These are phyloP conservation scores for Limnanthes douglasii DNA, from an alignment of 345 rosid genomes.

Conservation along the genomic window DNA sequence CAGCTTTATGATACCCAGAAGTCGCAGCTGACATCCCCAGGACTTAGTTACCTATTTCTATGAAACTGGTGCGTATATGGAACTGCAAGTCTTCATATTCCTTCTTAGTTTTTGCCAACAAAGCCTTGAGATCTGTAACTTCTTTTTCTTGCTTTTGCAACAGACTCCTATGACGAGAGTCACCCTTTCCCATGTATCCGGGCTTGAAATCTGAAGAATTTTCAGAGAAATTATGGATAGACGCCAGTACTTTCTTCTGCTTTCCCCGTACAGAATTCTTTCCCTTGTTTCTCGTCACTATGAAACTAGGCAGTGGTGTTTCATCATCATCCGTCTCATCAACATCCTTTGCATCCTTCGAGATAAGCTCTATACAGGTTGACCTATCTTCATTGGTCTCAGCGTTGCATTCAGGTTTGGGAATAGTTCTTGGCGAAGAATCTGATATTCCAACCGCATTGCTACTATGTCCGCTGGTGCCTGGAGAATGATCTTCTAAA, in stretches of 20 bases:
- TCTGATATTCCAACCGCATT: slow-evolving; percentile 28
- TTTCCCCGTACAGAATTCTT: slow-evolving; percentile 16
- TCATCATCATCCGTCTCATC: slow-evolving; percentile 20
- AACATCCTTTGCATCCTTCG: slow-evolving; percentile 11
- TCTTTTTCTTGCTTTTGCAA: too few relatives aligned
- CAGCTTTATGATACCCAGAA: slow-evolving; percentile 65
- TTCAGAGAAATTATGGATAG: slow-evolving; percentile 37
- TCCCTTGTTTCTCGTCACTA: slow-evolving; percentile 17
- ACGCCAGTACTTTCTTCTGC: slow-evolving; percentile 35
- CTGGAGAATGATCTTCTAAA: slow-evolving; percentile 53
- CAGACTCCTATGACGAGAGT: too few relatives aligned
- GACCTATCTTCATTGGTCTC: slow-evolving; percentile 12
- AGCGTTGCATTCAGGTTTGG: slow-evolving; percentile 17
- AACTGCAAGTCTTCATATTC: slow-evolving; percentile 52
- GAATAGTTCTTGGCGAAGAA: slow-evolving; percentile 19
- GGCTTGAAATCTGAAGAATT: slow-evolving; percentile 22
- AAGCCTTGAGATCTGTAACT: slow-evolving; percentile 53
- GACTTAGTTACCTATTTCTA: slow-evolving; percentile 43
- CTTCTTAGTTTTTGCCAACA: slow-evolving; percentile 36
- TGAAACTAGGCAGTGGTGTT: slow-evolving; percentile 13
- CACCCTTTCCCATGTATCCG: too few relatives aligned
- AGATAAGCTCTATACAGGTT: neutral
- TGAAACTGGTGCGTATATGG: slow-evolving; percentile 49
- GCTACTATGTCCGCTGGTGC: slow-evolving; percentile 29
- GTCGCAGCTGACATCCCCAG: slow-evolving; percentile 83